These are phyloP conservation scores for Meredithiella fracta DNA, from an alignment of 2,329 filamentous ascomycete genomes.

Conservation along the genomic window DNA sequence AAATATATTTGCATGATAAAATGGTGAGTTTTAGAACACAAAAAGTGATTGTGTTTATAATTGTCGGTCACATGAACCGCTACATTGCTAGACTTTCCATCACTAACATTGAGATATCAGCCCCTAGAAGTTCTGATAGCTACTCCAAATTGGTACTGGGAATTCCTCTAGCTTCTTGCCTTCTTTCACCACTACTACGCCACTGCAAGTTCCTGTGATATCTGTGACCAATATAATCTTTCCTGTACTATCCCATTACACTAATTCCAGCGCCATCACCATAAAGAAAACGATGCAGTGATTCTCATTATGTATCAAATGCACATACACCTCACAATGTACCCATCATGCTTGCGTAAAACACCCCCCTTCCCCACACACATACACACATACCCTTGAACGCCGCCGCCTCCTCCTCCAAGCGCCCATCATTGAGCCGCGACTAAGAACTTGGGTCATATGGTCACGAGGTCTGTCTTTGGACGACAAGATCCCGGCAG, in stretches of 20 bases:
- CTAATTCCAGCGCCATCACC: background rate
- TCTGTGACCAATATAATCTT: background rate
- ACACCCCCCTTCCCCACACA: slow-evolving; percentile 1
- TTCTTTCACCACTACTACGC: background rate
- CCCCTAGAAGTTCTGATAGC: background rate
- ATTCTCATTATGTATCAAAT: background rate
- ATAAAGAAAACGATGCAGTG: no score
- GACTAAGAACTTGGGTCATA: slow-evolving; percentile 1
- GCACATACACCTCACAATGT: background rate
- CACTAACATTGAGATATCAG: background rate
- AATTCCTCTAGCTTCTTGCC: background rate
- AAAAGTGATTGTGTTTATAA: background rate
- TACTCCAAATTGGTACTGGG: background rate
- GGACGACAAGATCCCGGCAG: slow-evolving; percentile 14
- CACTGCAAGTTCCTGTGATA: background rate
- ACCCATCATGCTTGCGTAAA: background rate
- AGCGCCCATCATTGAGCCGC: background rate
- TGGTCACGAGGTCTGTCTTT: slow-evolving; percentile 9
- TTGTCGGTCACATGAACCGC: background rate
- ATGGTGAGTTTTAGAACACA: background rate
- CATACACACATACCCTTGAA: no score
- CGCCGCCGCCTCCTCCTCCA: background rate
- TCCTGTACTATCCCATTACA: background rate
- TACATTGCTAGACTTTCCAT: background rate
- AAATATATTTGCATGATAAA: background rate